Evolutionary conservation across 2,329 filamentous ascomycete genomes (phyloP).

Genomic region (Chaetomium globosum): DNA sequence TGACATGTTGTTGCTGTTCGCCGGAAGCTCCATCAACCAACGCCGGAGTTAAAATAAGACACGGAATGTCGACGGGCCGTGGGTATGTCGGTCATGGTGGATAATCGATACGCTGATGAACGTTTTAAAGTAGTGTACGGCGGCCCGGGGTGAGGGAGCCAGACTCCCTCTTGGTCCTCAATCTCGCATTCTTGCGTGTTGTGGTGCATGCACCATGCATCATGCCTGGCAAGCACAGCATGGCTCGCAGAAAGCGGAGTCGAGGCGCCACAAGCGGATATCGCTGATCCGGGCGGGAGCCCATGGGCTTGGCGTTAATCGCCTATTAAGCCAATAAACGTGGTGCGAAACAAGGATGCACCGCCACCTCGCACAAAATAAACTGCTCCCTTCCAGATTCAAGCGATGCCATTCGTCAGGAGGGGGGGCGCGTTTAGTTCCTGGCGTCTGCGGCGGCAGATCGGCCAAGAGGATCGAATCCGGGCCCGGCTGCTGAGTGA

Average conservation of each 20-base stretch:
- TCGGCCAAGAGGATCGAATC: conserved; percentile 2
- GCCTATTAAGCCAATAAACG: conserved; percentile 2
- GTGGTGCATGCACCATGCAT: background rate
- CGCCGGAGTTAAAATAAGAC: conserved; percentile 17
- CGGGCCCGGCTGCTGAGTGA: background rate
- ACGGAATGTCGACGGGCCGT: conserved; percentile 15
- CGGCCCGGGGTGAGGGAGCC: conserved; percentile 16
- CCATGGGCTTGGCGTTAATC: conserved; percentile 6
- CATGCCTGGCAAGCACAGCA: background rate
- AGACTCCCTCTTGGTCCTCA: background rate
- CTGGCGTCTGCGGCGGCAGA: conserved; percentile 13
- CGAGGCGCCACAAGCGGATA: conserved; percentile 13
- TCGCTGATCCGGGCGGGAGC: conserved; percentile 15
- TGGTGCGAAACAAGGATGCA: background rate
- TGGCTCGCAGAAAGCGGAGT: background rate
- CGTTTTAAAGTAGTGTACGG: conserved; percentile 17
- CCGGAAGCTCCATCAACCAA: conserved; percentile 12
- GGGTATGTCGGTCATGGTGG: conserved; percentile 12
- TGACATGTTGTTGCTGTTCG: conserved; percentile 31
- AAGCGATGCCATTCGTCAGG: background rate
- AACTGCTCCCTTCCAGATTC: background rate
- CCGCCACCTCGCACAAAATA: conserved; percentile 6
- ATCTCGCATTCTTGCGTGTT: too few relatives aligned
- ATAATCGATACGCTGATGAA: conserved; percentile 21
- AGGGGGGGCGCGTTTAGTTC: conserved; percentile 1